Percentiles rank a stretch among this genome's conserved stretches.
Evolutionary conservation across 371 early-diverging fungal species (phyloP).

Genomic region (Mucor saturninus): DNA sequence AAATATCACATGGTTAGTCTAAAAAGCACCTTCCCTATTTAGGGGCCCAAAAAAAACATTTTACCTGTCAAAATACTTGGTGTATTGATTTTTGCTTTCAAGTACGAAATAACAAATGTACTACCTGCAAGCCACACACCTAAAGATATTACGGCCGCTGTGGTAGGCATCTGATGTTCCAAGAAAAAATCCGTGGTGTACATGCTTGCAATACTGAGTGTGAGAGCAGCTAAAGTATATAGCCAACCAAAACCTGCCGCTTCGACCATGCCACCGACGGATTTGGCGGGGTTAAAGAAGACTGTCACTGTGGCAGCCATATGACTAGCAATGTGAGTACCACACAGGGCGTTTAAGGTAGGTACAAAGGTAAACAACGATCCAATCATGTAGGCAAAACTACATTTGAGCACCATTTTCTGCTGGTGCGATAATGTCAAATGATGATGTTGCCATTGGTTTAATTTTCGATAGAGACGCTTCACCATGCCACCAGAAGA

Average conservation of each 20-base stretch:
- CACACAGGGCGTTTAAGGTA: conserved; percentile 46
- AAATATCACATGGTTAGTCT: background rate
- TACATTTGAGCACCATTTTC: conserved; percentile 62
- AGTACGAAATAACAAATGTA: conserved; percentile 62
- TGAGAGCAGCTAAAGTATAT: conserved; percentile 50
- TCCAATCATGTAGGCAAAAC: conserved; percentile 64
- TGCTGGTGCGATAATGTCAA: conserved; percentile 31
- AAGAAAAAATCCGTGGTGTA: conserved; percentile 57
- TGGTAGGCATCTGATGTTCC: conserved; percentile 37
- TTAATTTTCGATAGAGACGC: background rate
- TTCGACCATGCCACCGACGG: conserved; percentile 69
- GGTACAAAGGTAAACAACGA: conserved; percentile 68
- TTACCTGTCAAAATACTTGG: conserved; percentile 64
- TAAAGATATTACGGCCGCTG: conserved; percentile 52
- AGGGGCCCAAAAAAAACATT: no score
- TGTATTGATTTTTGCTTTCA: conserved; percentile 57
- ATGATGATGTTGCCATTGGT: conserved; percentile 1
- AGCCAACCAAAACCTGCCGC: conserved; percentile 57
- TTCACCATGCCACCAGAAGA: background rate
- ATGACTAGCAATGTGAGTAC: conserved; percentile 46
- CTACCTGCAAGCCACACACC: conserved; percentile 62
- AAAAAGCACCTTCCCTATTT: background rate
- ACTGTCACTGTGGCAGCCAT: conserved; percentile 63
- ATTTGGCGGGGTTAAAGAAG: conserved; percentile 69
- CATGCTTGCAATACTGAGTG: conserved; percentile 54